Conservation (phyloP, 2,329 filamentous ascomycete species). For the Talaromyces rugulosus region DNA sequence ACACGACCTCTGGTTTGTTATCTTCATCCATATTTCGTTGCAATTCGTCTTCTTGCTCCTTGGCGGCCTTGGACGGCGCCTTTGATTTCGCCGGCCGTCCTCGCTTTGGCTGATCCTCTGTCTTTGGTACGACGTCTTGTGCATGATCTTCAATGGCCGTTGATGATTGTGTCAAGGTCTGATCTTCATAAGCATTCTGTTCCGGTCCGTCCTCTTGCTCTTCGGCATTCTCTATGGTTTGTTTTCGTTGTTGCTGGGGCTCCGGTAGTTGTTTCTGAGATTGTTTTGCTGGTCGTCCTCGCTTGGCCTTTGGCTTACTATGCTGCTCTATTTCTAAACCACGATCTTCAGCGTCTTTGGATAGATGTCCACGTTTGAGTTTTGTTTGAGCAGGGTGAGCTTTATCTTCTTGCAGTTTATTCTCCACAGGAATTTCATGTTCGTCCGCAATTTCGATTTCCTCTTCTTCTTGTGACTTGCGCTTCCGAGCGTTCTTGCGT, state of each 20-base stretch:
- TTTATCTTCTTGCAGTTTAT: constrained; percentile 6
- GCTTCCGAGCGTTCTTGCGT: neutral
- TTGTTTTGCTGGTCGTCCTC: constrained; percentile 8
- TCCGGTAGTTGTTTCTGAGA: neutral
- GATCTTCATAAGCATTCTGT: neutral
- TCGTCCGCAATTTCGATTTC: neutral
- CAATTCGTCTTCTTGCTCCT: neutral
- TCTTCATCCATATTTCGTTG: neutral
- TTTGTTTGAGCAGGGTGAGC: neutral
- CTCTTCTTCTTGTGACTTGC: constrained; percentile 4
- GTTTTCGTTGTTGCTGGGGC: neutral
- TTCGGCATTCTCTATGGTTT: neutral
- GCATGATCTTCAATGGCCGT: neutral
- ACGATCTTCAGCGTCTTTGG: neutral
- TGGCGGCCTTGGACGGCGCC: constrained; percentile 29
- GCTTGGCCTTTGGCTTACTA: neutral
- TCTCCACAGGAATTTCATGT: constrained; percentile 1
- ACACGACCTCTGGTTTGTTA: neutral
- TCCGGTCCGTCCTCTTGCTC: neutral
- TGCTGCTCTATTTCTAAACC: neutral
- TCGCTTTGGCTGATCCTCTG: constrained; percentile 3
- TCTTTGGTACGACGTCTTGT: neutral
- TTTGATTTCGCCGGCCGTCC: constrained; percentile 15
- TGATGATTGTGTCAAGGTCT: neutral
- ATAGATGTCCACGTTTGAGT: constrained; percentile 4